Percentiles rank a stretch among this genome's conserved stretches.
Conservation (phyloP, 106 monocot genomes). For the Ottelia alismoides region DNA sequence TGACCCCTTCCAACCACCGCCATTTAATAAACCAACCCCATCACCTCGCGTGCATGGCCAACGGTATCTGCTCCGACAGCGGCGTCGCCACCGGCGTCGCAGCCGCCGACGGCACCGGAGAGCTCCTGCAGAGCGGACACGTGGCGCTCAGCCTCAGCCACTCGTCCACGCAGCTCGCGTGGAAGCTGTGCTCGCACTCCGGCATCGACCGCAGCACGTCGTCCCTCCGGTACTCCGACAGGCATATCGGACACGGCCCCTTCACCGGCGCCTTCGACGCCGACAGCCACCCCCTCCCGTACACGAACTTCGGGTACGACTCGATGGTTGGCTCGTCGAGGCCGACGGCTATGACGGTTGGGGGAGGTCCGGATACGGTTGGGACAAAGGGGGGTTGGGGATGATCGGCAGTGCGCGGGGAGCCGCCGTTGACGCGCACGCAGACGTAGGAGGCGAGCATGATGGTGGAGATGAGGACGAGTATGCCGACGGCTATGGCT, state of each 20-base stretch:
- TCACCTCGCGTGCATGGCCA: conserved; percentile 47
- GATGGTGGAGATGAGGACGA: conserved; percentile 76
- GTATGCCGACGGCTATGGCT: conserved; percentile 72
- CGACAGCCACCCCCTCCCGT: neutral
- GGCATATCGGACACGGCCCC: conserved; percentile 59
- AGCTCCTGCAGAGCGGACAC: conserved; percentile 68
- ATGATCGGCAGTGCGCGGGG: conserved; percentile 1
- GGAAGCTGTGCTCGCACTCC: conserved; percentile 75
- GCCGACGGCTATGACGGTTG: conserved; percentile 10
- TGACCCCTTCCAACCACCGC: too few relatives aligned
- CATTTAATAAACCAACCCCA: neutral
- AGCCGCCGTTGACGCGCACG: conserved; percentile 41
- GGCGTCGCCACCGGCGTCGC: conserved; percentile 51
- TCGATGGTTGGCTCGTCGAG: conserved; percentile 51
- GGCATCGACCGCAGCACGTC: conserved; percentile 35
- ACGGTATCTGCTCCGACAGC: conserved; percentile 65
- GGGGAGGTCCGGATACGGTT: neutral
- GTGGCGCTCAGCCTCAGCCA: conserved; percentile 68
- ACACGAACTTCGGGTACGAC: conserved; percentile 47
- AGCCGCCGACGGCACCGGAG: conserved; percentile 43
- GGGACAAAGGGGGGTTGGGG: neutral
- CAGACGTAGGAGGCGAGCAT: conserved; percentile 84
- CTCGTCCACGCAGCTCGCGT: conserved; percentile 50
- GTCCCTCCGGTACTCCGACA: conserved; percentile 44
- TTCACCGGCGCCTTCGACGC: neutral